Conservation (phyloP, 805 yeast genomes). For the Cyberlindnera amylophila region DNA sequence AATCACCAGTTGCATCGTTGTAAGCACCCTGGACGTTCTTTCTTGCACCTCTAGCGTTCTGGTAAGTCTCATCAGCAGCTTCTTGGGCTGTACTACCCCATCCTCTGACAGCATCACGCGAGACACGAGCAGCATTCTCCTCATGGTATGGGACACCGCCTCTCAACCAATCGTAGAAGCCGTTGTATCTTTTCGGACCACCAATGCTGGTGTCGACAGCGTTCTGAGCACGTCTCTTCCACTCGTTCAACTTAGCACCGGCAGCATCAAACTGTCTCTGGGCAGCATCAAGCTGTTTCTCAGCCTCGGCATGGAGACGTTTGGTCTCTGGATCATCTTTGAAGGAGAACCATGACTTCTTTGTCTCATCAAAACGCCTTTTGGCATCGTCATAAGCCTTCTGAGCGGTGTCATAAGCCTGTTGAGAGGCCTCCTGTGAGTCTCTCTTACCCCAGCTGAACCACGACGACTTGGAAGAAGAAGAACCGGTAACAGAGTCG, state of each 20-base stretch:
- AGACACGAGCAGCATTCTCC: constrained; percentile 27
- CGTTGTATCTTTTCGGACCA: constrained; percentile 5
- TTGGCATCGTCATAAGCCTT: constrained; percentile 30
- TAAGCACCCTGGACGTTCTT: constrained; percentile 4
- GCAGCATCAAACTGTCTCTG: constrained; percentile 22
- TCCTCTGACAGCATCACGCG: constrained; percentile 38
- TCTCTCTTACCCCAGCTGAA: constrained; percentile 20
- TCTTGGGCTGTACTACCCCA: constrained; percentile 45
- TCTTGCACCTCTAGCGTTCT: constrained; percentile 15
- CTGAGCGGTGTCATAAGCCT: constrained; percentile 15
- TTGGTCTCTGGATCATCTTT: constrained; percentile 24
- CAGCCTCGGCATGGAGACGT: constrained; percentile 27
- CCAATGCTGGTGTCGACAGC: constrained; percentile 10
- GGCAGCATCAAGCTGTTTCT: constrained; percentile 23
- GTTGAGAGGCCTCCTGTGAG: constrained; percentile 1
- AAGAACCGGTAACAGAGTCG: constrained; percentile 17
- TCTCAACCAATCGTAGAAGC: constrained; percentile 28
- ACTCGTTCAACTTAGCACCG: constrained; percentile 12
- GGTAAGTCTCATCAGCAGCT: constrained; percentile 40
- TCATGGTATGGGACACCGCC: constrained; percentile 22
- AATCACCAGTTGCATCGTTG: constrained; percentile 4
- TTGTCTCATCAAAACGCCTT: constrained; percentile 33
- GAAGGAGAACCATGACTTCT: constrained; percentile 27
- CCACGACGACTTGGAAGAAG: constrained; percentile 13
- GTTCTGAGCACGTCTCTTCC: constrained; percentile 20